Base-by-base conservation (phyloP, 2,329 filamentous ascomycete species). In the Fusarium sp. region DNA sequence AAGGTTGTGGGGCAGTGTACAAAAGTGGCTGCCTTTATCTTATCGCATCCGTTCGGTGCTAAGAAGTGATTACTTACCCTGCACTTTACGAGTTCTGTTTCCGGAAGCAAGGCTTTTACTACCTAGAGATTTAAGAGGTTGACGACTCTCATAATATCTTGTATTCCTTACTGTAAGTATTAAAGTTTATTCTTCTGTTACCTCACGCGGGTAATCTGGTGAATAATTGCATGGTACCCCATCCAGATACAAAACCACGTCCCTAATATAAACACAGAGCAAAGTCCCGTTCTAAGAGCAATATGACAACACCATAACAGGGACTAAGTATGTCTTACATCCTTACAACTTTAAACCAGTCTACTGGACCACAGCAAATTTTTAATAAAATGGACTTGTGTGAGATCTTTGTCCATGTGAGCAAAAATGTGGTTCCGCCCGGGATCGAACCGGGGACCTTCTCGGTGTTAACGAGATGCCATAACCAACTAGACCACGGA, bases 401-500 rank as follows among this genome's bases (percentile, higher is more conserved):
- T 13, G 7, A 12, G 5, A 26, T 45, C 17, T 18, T 13, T 12
- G 7, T 26, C 1, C 2, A 18, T 6, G 5, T 11, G 7, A 15
- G 20, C 30, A 52, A 55, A 56, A 56, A 15, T 44, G 12, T 56
- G 52, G 52, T 56, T 56, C 52, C 38, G 38, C 52, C 52, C 38
- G 26, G 52, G 38, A 56, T 56, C 38, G 38, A 56, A 56, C 52
- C 52, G 38, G 52, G 52, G 38, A 56, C 52, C 52, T 56, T 56
- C 38, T 42, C 38, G 38, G 52, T 56, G 38, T 56, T 56, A 56
- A 56, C 38, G 38, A 56, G 52, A 56, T 56, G 38, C 52, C 38
- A 56, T 56, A 56, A 56, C 52, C 38, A 56, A 44, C 52, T 56
- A 56, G 52, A 56, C 38, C 52, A 56, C 52, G 38, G 52, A 56